These are phyloP conservation scores for Auriculariales sp. DNA, from an alignment of 768 basidiomycete genomes.

Conservation along the genomic window DNA sequence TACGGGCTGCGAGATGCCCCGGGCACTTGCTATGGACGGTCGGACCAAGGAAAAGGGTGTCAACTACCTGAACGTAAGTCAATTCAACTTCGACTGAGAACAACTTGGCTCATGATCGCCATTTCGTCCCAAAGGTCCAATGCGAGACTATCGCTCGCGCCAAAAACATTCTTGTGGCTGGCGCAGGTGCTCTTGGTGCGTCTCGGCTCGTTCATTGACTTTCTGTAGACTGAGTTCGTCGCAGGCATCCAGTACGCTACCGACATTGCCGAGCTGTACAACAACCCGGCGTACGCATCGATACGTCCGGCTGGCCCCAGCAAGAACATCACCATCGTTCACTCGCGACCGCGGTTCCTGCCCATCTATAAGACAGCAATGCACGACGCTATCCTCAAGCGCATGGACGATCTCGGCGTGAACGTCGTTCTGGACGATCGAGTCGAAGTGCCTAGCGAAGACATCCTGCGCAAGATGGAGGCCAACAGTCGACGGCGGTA, in stretches of 20 bases:
- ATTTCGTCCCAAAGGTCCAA: neutral
- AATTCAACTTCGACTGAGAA: too few species aligned
- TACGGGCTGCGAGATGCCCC: neutral
- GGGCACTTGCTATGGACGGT: neutral
- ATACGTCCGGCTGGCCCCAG: neutral
- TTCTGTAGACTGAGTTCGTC: neutral
- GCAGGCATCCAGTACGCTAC: neutral
- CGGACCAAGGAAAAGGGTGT: neutral
- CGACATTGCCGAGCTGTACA: neutral
- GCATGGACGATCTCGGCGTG: neutral
- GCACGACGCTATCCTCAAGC: neutral
- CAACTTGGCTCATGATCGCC: neutral
- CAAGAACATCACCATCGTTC: neutral
- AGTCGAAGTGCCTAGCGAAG: neutral
- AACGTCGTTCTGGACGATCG: neutral
- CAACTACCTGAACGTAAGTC: neutral
- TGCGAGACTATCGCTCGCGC: neutral
- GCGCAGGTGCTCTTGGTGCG: neutral
- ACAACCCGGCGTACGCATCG: neutral
- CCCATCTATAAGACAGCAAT: neutral
- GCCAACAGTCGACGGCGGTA: neutral
- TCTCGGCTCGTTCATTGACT: neutral
- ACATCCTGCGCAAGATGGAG: neutral
- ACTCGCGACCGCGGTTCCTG: neutral
- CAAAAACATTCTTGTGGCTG: neutral